phyloP scores from a whole-genome alignment of 1,284 basidiomycete genomes.

The Moesziomyces sp. region DNA sequence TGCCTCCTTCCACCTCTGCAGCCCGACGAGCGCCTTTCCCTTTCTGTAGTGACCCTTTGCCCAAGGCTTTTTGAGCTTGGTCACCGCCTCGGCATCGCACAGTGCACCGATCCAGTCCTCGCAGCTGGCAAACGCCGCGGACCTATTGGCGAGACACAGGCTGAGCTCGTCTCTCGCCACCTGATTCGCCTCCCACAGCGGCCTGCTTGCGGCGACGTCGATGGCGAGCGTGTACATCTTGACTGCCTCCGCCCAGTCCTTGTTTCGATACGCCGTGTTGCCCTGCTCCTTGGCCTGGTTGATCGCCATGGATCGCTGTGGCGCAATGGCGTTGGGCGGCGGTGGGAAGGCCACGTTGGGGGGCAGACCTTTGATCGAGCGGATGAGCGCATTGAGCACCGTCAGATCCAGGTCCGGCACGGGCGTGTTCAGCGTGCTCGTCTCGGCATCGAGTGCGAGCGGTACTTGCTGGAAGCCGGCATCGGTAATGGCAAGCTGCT shows the following conservation, averaged over 20 bases:
- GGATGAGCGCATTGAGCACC: constrained; percentile 65
- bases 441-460: constrained; percentile 47
- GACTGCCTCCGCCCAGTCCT: constrained; percentile 79
- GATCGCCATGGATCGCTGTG: constrained; percentile 60
- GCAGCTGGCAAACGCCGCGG: constrained; percentile 82
- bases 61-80: constrained; percentile 86
- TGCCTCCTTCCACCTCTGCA: constrained; percentile 80
- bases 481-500: constrained; percentile 61
- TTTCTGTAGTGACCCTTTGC: constrained; percentile 95
- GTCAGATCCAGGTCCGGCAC: constrained; percentile 55
- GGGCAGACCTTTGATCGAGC: constrained; percentile 57
- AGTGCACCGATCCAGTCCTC: constrained; percentile 83
- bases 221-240: constrained; percentile 85
- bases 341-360: constrained; percentile 64
- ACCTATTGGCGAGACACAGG: constrained; percentile 88
- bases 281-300: constrained; percentile 65
- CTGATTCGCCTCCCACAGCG: constrained; percentile 87
- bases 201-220: constrained; percentile 81
- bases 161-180: constrained; percentile 89
- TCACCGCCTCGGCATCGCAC: constrained; percentile 90
- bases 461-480: constrained; percentile 52
- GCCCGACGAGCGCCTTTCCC: constrained; percentile 84
- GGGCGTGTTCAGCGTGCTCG: constrained; percentile 34
- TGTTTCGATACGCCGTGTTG: constrained; percentile 59
- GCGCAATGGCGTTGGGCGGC: constrained; percentile 64